Evolutionary conservation across 108 stramenopile species (phyloP), one percentile per base, ranked within the genome.

Genomic region (Cyclotella choctawhatcheeana): DNA sequence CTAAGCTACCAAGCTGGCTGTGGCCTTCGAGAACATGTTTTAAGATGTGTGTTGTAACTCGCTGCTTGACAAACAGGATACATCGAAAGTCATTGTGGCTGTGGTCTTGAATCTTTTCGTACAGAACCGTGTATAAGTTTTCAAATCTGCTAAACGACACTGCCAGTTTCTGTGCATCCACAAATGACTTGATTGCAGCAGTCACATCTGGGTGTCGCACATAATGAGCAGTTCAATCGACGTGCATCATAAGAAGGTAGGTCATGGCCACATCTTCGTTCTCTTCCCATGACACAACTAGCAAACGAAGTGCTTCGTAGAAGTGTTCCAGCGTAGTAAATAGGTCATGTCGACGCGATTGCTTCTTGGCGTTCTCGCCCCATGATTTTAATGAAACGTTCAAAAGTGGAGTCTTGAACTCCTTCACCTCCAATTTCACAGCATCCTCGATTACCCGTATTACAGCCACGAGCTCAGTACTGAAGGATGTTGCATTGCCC

Each of bases 241-340:
- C n/a, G 12, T 55, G 3, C 54, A 55, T 44, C 68, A 76, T 76
- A 17, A 32, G 71, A 26, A 79, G 77, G 5, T 70, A 76, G 29
- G 18, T 69, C 14, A 74, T 20, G 13, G 74, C 69, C 3, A 50
- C 58, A 44, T 79, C 77, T 27, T 48, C 62, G 17, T 73, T 10
- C 31, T 73, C 71, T 6, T 73, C 71, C 71, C 71, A 73, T 31
- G 47, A 58, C 5, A 35, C 18, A 21, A 73, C 62, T 5, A 73
- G 62, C 27, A 64, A 34, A 2, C 62, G 44, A 2, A 73, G 64
- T 13, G 62, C 62, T n/a, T 35, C 50, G 26, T 73, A 73, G 17
- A 54, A 73, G 21, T 43, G 44, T 53, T 73, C 61, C 18, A 73
- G 64, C 20, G 20, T 20, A n/a, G 3, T 10, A 32, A 69, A 33